phyloP scores from a whole-genome alignment of 2,329 filamentous ascomycete genomes.

The Neonectria faginata region DNA sequence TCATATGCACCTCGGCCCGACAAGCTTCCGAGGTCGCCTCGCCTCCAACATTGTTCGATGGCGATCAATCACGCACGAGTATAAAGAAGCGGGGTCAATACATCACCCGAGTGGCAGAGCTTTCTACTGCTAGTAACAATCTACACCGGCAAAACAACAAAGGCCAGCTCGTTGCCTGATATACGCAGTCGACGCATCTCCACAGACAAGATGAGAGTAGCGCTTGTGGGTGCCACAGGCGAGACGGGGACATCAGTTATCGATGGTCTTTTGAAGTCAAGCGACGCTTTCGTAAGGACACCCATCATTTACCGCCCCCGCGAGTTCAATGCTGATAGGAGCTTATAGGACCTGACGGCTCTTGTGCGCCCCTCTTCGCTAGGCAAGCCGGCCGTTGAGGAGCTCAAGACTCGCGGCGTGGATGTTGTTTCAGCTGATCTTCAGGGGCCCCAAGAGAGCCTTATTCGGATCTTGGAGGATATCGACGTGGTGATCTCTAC shows the following conservation, averaged over 20 bases:
- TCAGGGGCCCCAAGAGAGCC: background rate
- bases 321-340: background rate
- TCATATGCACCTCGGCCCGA: no score
- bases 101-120: no score
- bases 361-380: constrained; percentile 19
- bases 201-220: background rate
- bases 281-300: background rate
- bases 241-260: constrained; percentile 6
- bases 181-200: no score
- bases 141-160: no score
- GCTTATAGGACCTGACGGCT: constrained; percentile 13
- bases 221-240: constrained; percentile 1
- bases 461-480: constrained; percentile 9
- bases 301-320: no score
- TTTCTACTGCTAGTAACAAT: no score
- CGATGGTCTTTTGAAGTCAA: constrained; percentile 1
- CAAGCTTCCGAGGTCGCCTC: no score
- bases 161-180: no score
- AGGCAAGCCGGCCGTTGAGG: background rate
- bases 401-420: background rate
- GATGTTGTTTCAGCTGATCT: constrained; percentile 10
- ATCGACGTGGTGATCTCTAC: constrained; percentile 17
- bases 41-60: no score
- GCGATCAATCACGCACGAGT: no score
- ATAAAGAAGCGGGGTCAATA: no score